Evolutionary conservation across 2,329 filamentous ascomycete genomes (phyloP).

Genomic region (Pyrenophora graminea): DNA sequence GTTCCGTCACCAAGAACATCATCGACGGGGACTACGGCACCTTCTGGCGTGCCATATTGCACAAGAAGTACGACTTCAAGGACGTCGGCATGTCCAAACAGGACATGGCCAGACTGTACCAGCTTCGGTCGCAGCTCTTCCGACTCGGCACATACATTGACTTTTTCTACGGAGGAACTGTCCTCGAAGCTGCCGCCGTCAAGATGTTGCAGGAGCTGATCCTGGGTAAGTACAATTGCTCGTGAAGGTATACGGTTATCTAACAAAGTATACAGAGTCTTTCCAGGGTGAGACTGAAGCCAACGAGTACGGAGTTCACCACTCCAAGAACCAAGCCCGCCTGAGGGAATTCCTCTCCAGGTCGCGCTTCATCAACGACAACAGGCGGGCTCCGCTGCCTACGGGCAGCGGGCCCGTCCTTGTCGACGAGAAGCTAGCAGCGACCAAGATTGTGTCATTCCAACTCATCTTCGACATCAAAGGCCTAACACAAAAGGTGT

Average conservation of each 20-base stretch:
- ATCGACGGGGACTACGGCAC: slow-evolving; percentile 48
- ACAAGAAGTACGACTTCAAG: slow-evolving; percentile 47
- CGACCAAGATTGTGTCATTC: slow-evolving; percentile 40
- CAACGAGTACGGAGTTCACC: slow-evolving; percentile 27
- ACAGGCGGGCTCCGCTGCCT: slow-evolving; percentile 25
- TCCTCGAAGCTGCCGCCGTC: too few relatives aligned
- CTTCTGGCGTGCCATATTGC: slow-evolving; percentile 56
- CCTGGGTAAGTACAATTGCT: slow-evolving; percentile 44
- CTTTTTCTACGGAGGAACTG: slow-evolving; percentile 15
- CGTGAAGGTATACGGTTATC: neutral
- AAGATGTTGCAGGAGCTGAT: slow-evolving; percentile 50
- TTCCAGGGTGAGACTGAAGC: slow-evolving; percentile 27
- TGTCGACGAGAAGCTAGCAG: slow-evolving; percentile 22
- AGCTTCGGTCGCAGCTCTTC: slow-evolving; percentile 32
- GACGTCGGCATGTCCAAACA: slow-evolving; percentile 23
- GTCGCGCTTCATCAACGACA: slow-evolving; percentile 33
- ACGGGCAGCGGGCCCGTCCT: too few relatives aligned
- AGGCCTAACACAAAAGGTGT: slow-evolving; percentile 26
- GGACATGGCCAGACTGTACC: slow-evolving; percentile 40
- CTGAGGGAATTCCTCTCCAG: slow-evolving; percentile 39
- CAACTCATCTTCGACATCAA: slow-evolving; percentile 36
- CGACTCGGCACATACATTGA: slow-evolving; percentile 18
- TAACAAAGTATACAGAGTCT: slow-evolving; percentile 29
- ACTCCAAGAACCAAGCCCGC: slow-evolving; percentile 41
- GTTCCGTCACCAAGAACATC: slow-evolving; percentile 45